phyloP scores from a whole-genome alignment of 2,329 filamentous ascomycete genomes.

The Aureobasidium uvarum region DNA sequence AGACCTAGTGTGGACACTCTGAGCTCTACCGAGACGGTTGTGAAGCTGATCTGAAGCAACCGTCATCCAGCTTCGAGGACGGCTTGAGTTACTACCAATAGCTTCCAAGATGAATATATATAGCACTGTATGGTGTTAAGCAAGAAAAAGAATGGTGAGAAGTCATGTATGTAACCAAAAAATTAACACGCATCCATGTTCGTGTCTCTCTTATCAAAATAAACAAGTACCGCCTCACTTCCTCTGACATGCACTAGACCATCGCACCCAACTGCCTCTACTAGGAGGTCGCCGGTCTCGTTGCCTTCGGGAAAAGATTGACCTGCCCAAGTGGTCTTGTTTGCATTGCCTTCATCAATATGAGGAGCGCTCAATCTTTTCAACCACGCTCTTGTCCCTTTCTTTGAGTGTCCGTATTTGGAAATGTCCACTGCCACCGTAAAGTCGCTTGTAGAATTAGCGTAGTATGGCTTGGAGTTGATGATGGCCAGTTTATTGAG shows the following conservation, averaged over 20 bases:
- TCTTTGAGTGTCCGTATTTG: neutral
- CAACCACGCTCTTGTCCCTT: conserved; percentile 25
- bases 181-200: conserved; percentile 1
- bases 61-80: neutral
- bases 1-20: neutral
- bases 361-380: conserved; percentile 35
- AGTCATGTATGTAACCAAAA: neutral
- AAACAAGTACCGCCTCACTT: conserved; percentile 36
- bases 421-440: conserved; percentile 30
- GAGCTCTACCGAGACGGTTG: neutral
- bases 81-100: neutral
- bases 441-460: conserved; percentile 34
- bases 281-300: conserved; percentile 28
- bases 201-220: conserved; percentile 29
- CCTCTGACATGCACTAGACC: conserved; percentile 32
- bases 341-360: conserved; percentile 33
- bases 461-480: conserved; percentile 35
- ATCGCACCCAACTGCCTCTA: conserved; percentile 31
- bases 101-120: neutral
- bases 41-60: neutral
- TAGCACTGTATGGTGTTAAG: too few relatives aligned
- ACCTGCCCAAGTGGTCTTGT: conserved; percentile 35
- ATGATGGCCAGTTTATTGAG: conserved; percentile 35
- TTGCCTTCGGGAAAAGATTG: conserved; percentile 34
- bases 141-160: neutral